Evolutionary conservation across 441 rosid genomes (phyloP).

Genomic region (Erodium moschatum): DNA sequence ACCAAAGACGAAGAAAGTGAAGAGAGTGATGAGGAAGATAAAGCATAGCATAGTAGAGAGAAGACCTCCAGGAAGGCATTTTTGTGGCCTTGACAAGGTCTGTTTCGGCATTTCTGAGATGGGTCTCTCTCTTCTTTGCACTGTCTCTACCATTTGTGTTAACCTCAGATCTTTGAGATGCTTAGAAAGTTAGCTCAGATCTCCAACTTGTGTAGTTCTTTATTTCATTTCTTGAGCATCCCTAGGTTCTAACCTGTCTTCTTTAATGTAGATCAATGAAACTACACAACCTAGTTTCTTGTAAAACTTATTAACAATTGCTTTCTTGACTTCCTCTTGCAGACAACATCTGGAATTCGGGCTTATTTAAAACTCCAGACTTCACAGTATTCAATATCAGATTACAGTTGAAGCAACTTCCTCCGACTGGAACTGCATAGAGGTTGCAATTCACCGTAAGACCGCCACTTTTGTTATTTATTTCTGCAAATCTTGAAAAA

Average conservation of each 20-base stretch:
- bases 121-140: neutral
- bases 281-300: neutral
- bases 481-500: too few relatives aligned
- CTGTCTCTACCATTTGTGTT: neutral
- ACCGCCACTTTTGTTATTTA: too few relatives aligned
- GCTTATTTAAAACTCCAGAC: neutral
- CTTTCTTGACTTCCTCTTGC: constrained; percentile 7
- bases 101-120: constrained; percentile 32
- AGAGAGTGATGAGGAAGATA: constrained; percentile 26
- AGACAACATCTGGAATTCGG: neutral
- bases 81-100: constrained; percentile 9
- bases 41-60: constrained; percentile 23
- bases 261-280: too few relatives aligned
- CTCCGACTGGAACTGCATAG: neutral
- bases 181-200: too few relatives aligned
- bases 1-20: constrained; percentile 13
- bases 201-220: neutral
- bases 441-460: too few relatives aligned
- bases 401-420: constrained; percentile 15
- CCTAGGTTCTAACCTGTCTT: constrained; percentile 16
- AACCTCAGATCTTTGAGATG: too few relatives aligned
- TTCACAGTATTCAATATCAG: neutral
- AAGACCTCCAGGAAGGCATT: constrained; percentile 18
- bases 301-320: constrained; percentile 3
- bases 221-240: constrained; percentile 16